phyloP scores from a whole-genome alignment of 495 filamentous ascomycete species.

The Hypoxylon trugodes region DNA sequence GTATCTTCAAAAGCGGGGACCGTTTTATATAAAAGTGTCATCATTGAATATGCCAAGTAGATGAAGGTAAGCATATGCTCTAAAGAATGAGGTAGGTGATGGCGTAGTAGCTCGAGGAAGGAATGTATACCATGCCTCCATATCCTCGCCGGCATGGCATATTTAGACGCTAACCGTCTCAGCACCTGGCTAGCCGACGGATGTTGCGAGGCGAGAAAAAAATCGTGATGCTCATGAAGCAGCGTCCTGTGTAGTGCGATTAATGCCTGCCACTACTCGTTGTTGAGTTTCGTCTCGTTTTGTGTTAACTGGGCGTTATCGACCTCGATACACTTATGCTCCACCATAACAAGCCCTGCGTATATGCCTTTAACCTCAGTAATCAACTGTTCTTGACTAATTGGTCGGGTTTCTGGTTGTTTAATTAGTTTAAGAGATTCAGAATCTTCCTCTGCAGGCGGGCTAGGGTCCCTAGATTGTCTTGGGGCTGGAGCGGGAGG shows the following conservation, averaged over 20 bases:
- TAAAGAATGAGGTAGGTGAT: conserved; percentile 71
- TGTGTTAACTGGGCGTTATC: conserved; percentile 66
- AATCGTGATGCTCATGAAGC: conserved; percentile 82
- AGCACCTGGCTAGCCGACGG: conserved; percentile 70
- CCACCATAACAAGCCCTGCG: conserved; percentile 73
- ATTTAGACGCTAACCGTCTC: conserved; percentile 69
- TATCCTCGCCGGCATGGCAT: conserved; percentile 84
- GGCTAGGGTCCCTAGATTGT: conserved; percentile 5
- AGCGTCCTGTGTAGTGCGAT: conserved; percentile 76
- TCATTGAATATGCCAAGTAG: conserved; percentile 82
- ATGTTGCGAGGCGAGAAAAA: conserved; percentile 81
- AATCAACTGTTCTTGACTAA: conserved; percentile 72
- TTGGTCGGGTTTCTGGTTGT: conserved; percentile 60
- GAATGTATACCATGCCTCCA: conserved; percentile 86
- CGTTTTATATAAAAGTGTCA: conserved; percentile 73
- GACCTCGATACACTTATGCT: conserved; percentile 74
- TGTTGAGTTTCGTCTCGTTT: conserved; percentile 53
- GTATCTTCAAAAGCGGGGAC: conserved; percentile 75
- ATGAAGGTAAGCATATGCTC: conserved; percentile 87
- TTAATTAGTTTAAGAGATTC: conserved; percentile 34
- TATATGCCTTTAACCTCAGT: conserved; percentile 75
- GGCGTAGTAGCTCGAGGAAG: conserved; percentile 77
- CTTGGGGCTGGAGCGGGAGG: no score
- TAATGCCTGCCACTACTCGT: conserved; percentile 72
- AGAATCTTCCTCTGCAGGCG: conserved; percentile 29